Base-by-base conservation (phyloP, 345 rosid species). In the Melastoma malabathricum region DNA sequence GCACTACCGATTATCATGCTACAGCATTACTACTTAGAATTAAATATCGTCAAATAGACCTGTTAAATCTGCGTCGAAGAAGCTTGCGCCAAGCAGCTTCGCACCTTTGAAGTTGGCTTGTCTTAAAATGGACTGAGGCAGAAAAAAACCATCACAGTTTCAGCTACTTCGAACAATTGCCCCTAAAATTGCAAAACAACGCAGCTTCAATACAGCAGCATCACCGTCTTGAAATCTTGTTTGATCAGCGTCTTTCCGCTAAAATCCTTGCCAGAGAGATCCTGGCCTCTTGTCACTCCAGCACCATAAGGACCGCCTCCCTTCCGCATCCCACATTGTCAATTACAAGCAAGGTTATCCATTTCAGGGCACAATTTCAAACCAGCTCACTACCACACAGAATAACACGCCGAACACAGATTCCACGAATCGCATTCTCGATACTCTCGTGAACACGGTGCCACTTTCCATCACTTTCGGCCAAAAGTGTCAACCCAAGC, bases 51-150 rank as follows among this genome's bases (percentile, higher is more conserved):
- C 3, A 14, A 20, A 59, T 19, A 59, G 51, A 82, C 96, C 96
- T 75, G 96, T 90, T 60, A 90, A 64, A 72, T 90, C 98, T 56
- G 96, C 89, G 72, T 90, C 95, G 44, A 86, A 84, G 83, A 86
- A 84, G 71, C 98, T 90, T 50, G 98, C 96, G 57, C 98, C 98
- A 29, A 84, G 66, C 66, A 90, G 68, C 65, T 86, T 86, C 6
- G 93, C 87, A 7, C 89, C 95, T 64, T 80, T 84, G 83, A 90
- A 86, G 63, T 77, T 90, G 51, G 92, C 89, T 71, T 86, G 94
- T 46, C 98, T 63, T 54, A 86, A 55, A 56, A 90, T 82, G 48
- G 98, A 90, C 98, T 84, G 76, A 58, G 52, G 45, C 47, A 54
- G 55, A 58, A 18, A 18, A 22, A 29, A 15, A 15, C 48, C 18